phyloP scores from a whole-genome alignment of 208 protist genomes.

The Zelonia costaricensis region DNA sequence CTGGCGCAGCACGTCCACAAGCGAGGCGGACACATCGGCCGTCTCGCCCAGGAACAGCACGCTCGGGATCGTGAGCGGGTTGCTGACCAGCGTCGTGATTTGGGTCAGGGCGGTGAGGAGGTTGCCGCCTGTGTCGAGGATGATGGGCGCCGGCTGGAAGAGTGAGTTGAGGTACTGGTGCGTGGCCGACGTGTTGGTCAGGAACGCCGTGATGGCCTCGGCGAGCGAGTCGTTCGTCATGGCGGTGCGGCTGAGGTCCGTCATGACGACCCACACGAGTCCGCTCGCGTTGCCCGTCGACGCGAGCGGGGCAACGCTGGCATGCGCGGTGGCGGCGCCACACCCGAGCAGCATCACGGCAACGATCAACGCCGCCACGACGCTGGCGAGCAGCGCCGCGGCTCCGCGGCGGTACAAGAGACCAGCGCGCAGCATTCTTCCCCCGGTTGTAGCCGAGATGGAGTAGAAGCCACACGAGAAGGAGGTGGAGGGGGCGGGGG shows the following conservation, averaged over 20 bases:
- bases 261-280: constrained; percentile 52
- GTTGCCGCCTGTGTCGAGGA: constrained; percentile 65
- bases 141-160: constrained; percentile 33
- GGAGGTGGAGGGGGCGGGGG: no score
- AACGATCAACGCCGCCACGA: no score
- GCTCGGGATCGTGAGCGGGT: constrained; percentile 38
- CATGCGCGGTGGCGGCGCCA: not conserved
- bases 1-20: constrained; percentile 62
- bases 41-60: constrained; percentile 77
- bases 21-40: constrained; percentile 55
- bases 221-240: constrained; percentile 35
- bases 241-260: constrained; percentile 48
- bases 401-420: no score
- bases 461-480: not conserved
- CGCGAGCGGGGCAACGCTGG: not conserved
- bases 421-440: no score
- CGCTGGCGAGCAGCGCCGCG: no score
- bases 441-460: no score
- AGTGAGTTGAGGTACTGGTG: constrained; percentile 22
- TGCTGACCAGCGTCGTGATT: constrained; percentile 41
- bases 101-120: constrained; percentile 54
- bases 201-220: constrained; percentile 32
- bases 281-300: constrained; percentile 3
- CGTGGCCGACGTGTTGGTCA: constrained; percentile 14
- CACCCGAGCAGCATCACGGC: not conserved